These are phyloP conservation scores for Phytophthora vignae DNA, from an alignment of 352 stramenopile genomes.

Conservation along the genomic window DNA sequence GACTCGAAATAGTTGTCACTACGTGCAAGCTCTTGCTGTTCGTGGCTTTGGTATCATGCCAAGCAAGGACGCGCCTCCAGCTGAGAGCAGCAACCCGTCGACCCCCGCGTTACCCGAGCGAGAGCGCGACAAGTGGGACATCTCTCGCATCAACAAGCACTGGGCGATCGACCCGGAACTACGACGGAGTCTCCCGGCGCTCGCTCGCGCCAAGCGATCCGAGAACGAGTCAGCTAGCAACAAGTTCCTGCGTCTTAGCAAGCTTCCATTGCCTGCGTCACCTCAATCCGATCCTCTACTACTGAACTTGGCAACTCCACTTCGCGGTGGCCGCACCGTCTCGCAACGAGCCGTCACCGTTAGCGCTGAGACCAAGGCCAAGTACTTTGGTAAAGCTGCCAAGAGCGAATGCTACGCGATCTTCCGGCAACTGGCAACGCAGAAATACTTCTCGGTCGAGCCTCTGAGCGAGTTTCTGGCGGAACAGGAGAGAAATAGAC, in stretches of 20 bases:
- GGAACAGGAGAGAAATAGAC: constrained; percentile 39
- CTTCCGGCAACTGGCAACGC: constrained; percentile 71
- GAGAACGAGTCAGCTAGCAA: constrained; percentile 57
- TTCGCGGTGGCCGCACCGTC: constrained; percentile 33
- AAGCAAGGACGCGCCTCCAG: constrained; percentile 18
- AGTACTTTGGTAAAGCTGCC: constrained; percentile 69
- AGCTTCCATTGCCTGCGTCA: constrained; percentile 49
- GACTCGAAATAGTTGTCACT: constrained; percentile 25
- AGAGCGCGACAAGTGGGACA: constrained; percentile 55
- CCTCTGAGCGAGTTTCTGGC: constrained; percentile 65
- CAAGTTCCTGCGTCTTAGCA: constrained; percentile 75
- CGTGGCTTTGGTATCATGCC: constrained; percentile 16
- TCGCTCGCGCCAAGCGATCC: constrained; percentile 59
- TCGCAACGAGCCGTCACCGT: constrained; percentile 46
- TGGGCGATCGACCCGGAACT: constrained; percentile 80
- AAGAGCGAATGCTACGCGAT: constrained; percentile 67
- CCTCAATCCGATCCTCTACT: constrained; percentile 39
- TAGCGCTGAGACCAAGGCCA: constrained; percentile 63
- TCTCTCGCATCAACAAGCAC: constrained; percentile 74
- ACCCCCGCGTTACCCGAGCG: constrained; percentile 3
- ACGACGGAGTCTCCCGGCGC: constrained; percentile 57
- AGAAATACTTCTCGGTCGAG: constrained; percentile 67
- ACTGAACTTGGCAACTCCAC: constrained; percentile 40
- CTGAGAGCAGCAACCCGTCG: constrained; percentile 6
- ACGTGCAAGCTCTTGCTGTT: neutral